Base-by-base conservation (phyloP, 352 stramenopile species). In the Phytophthora melonis region DNA sequence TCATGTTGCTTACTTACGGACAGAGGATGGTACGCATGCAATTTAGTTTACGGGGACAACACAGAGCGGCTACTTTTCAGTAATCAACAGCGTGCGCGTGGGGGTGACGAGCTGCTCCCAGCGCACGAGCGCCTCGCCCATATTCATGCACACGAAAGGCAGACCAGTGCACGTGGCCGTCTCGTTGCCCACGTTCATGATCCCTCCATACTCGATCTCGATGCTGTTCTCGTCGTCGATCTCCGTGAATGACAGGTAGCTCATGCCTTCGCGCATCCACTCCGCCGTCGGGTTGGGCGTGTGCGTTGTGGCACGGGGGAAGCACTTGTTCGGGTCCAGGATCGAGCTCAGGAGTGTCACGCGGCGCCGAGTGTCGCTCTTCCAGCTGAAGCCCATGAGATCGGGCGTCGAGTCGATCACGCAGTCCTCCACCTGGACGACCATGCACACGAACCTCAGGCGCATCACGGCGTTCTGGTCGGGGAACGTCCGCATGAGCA, bases 161-260 rank as follows among this genome's bases (percentile, higher is more conserved):
- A 78, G 23, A 7, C 70, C 75, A 14, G 75, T 75, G 41, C 66
- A 68, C 27, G 71, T 68, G 9, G 73, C 58, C 30, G 72, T 79
- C 34, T 79, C 68, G 41, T 27, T 72, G 14, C 55, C 68, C 21
- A 84, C 75, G 57, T 75, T 72, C 18, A 69, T 72, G 32, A 80
- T 52, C 45, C 78, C 78, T 32, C 75, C 75, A 68, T 82, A 76
- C 60, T 85, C 78, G 14, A 85, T 63, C 50, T 82, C 75, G 21
- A 85, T 62, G 52, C 65, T 58, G 49, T 77, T 63, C 47, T 79
- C 61, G 4, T 74, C 78, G n/a, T 79, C 68, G 8, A 84, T 68
- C 14, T 80, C 75, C 30, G 70, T 85, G 61, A 85, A 85, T 23
- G 72, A 79, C n/a, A 85, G 56, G 43, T 80, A 85, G 50, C 68